Percentiles rank a stretch among this genome's conserved stretches.
phyloP scores from a whole-genome alignment of 2,329 filamentous ascomycete species.

The Rhinocladiella mackenziei region DNA sequence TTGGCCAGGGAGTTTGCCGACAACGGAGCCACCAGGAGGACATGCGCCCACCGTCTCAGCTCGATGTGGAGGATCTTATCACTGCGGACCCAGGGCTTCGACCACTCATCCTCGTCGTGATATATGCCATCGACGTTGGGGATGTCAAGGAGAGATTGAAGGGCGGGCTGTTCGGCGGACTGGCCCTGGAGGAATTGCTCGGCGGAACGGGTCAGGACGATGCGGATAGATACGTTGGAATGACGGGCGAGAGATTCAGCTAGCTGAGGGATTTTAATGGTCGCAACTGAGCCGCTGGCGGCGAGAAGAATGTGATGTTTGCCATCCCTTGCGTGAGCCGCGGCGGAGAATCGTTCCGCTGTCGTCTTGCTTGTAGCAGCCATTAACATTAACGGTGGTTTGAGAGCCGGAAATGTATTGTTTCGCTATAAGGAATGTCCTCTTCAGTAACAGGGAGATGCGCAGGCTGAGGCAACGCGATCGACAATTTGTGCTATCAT shows the following conservation, averaged over 20 bases:
- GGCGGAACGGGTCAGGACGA: conserved; percentile 73
- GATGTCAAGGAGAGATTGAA: conserved; percentile 56
- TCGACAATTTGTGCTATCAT: too few relatives aligned
- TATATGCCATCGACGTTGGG: conserved; percentile 78
- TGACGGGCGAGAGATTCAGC: conserved; percentile 47
- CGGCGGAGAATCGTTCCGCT: conserved; percentile 26
- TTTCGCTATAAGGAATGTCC: too few relatives aligned
- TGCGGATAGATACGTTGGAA: conserved; percentile 67
- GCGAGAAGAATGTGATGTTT: conserved; percentile 63
- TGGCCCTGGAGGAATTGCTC: conserved; percentile 73
- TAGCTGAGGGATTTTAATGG: conserved; percentile 75
- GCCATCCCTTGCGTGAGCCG: conserved; percentile 39
- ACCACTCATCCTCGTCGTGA: conserved; percentile 82
- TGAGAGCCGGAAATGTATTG: too few relatives aligned
- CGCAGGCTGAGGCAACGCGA: too few relatives aligned
- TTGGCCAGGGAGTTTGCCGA: conserved; percentile 85
- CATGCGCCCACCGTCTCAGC: conserved; percentile 73
- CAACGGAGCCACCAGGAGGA: conserved; percentile 75
- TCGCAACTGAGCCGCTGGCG: conserved; percentile 73
- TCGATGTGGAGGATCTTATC: conserved; percentile 87
- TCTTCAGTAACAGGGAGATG: too few relatives aligned
- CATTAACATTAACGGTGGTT: too few relatives aligned
- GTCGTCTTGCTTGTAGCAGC: not conserved
- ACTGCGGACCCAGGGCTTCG: conserved; percentile 69
- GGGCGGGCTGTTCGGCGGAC: conserved; percentile 68